Conservation (phyloP, 495 filamentous ascomycete genomes). For the Hyaloscypha finlandica region DNA sequence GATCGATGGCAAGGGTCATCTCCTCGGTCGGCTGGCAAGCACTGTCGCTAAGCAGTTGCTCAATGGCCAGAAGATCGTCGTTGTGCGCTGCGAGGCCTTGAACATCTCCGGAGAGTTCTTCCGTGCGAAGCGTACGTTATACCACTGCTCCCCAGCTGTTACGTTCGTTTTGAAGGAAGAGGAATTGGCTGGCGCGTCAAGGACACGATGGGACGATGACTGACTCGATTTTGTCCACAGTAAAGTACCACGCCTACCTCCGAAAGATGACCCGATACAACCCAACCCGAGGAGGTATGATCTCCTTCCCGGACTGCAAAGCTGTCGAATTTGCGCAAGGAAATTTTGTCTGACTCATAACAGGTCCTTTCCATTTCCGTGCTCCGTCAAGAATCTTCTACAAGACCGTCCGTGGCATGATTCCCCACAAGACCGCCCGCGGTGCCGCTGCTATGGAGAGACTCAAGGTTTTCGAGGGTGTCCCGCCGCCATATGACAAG, state of each 20-base stretch:
- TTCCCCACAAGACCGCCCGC: conserved; percentile 98
- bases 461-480: conserved; percentile 99
- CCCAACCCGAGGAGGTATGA: conserved; percentile 92
- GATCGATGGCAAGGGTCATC: conserved; percentile 99
- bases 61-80: conserved; percentile 98
- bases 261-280: conserved; percentile 99
- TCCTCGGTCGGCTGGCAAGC: conserved; percentile 97
- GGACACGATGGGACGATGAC: conserved; percentile 9
- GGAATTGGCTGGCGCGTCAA: conserved; percentile 18
- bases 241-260: conserved; percentile 99
- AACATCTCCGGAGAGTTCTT: conserved; percentile 99
- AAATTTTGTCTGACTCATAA: conserved; percentile 41
- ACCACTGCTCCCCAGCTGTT: conserved; percentile 16
- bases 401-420: conserved; percentile 99
- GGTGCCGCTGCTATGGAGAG: conserved; percentile 95
- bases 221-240: conserved; percentile 56
- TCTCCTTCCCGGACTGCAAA: conserved; percentile 14
- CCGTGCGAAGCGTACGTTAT: conserved; percentile 94
- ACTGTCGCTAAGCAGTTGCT: conserved; percentile 99
- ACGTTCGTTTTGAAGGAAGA: conserved; percentile 17
- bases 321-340: conserved; percentile 8
- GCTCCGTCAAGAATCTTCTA: conserved; percentile 98
- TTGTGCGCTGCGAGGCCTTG: conserved; percentile 97
- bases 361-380: conserved; percentile 98
- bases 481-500: conserved; percentile 98